Evolutionary conservation across 208 protist species (phyloP), one percentile per base, ranked within the genome.

Genomic region (Wallacemonas collosoma): DNA sequence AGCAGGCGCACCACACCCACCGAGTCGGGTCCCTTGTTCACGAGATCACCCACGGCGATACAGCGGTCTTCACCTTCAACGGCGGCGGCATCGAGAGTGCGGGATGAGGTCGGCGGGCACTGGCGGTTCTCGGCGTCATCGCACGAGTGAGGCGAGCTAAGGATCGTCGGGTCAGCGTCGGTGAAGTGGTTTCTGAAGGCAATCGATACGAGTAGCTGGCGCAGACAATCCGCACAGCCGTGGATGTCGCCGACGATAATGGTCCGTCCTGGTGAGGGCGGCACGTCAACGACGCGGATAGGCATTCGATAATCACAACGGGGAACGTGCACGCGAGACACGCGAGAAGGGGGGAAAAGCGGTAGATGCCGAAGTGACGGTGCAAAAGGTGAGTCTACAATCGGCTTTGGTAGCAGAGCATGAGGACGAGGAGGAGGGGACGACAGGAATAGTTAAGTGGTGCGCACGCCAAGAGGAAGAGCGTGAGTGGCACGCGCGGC

Each of bases 11-110:
- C 76, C n/a, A 86, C 83, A 3, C 78, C 93, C 55, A 80, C 79
- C 14, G 90, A 94, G 55, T 93, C 79, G 2, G 86, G 87, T 0
- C 93, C 93, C 66, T 97, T 97, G 76, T 91, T 93, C 38, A 97
- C 79, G 11, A 97, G 45, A 63, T 95, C 93, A 3, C 90, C 93
- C 17, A 89, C 82, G 44, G 84, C 78, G 9, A 95, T 72, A 26
- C 89, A 83, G n/a, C 82, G 9, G 72, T 97, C 90, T 38, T 80
- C 80, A 0, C 36, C 41, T 3, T 12, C 9, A 26, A 39, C 43
- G 61, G 7, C 15, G 15, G 12, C 15, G 5, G 51, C 36, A 26
- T 26, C 26, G 26, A 26, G 26, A 26, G 26, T 26, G 0, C 26
- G 26, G 26, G 26, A 26, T 26, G 26, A 26, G 26, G 26, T 26